Conservation (phyloP, 2,329 filamentous ascomycete genomes). For the Monosporascus sp. region DNA sequence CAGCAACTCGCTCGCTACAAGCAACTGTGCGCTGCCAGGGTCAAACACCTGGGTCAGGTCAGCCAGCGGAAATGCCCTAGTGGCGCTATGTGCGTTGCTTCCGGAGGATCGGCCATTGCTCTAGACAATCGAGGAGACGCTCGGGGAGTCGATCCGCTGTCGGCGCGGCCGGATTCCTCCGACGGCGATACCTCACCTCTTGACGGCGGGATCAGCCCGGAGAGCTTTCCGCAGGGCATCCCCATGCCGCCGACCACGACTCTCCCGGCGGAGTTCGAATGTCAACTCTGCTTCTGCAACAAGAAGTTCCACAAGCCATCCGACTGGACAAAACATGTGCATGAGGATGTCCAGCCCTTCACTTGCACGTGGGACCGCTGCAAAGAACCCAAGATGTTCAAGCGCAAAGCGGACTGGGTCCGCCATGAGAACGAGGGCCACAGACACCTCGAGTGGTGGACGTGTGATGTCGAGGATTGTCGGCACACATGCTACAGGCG, state of each 20-base stretch:
- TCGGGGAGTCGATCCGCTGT: constrained; percentile 52
- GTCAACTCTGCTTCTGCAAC: constrained; percentile 75
- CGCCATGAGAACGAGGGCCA: constrained; percentile 90
- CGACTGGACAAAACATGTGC: constrained; percentile 95
- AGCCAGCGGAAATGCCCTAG: constrained; percentile 51
- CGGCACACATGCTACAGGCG: constrained; percentile 78
- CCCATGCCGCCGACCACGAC: constrained; percentile 72
- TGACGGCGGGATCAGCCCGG: constrained; percentile 63
- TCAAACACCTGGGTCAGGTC: constrained; percentile 63
- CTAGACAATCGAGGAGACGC: constrained; percentile 55
- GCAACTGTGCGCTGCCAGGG: constrained; percentile 61
- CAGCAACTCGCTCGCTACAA: constrained; percentile 80
- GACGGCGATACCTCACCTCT: constrained; percentile 62
- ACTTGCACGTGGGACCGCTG: constrained; percentile 86
- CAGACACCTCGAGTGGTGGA: constrained; percentile 87
- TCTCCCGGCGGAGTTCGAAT: constrained; percentile 85
- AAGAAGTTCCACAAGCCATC: constrained; percentile 88
- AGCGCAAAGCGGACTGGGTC: constrained; percentile 93
- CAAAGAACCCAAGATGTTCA: constrained; percentile 83
- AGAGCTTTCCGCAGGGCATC: constrained; percentile 75
- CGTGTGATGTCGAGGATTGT: constrained; percentile 75
- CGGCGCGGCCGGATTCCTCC: constrained; percentile 48
- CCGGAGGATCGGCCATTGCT: constrained; percentile 60
- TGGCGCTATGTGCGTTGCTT: constrained; percentile 56
- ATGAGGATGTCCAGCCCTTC: constrained; percentile 89